These are phyloP conservation scores for Trichoderma pleuroti DNA, from an alignment of 2,329 filamentous ascomycete genomes.

Conservation along the genomic window DNA sequence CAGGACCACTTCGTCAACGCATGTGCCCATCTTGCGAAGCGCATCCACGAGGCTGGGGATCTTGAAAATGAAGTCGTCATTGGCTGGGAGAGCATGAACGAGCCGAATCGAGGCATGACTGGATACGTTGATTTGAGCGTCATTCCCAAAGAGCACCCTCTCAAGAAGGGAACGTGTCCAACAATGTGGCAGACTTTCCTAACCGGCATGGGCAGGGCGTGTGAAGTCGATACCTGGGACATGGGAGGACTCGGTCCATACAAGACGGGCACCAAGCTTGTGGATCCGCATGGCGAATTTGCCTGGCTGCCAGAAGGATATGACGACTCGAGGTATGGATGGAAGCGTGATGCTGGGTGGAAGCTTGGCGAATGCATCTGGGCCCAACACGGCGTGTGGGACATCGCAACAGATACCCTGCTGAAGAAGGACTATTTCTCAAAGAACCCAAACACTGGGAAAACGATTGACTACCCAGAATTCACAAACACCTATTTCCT, in stretches of 20 bases:
- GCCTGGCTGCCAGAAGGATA: conserved; percentile 83
- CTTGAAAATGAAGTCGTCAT: conserved; percentile 83
- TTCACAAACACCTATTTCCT: conserved; percentile 94
- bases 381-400: conserved; percentile 97
- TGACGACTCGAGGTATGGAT: conserved; percentile 85
- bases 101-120: conserved; percentile 85
- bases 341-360: conserved; percentile 84
- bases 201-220: conserved; percentile 84
- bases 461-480: conserved; percentile 71
- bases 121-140: conserved; percentile 77
- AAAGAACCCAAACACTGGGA: conserved; percentile 70
- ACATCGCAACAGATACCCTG: conserved; percentile 71
- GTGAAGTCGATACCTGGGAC: conserved; percentile 87
- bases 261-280: conserved; percentile 75
- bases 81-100: conserved; percentile 95
- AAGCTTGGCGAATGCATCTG: conserved; percentile 91
- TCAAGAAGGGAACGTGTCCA: conserved; percentile 89
- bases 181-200: conserved; percentile 93
- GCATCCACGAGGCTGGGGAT: conserved; percentile 86
- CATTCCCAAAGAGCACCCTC: conserved; percentile 80
- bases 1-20: conserved; percentile 82
- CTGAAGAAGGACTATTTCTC: conserved; percentile 85
- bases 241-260: conserved; percentile 92
- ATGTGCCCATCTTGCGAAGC: conserved; percentile 73
- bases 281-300: conserved; percentile 81